Evolutionary conservation across 1,139 yeast genomes (phyloP).

Genomic region (Nakaseomyces glabratus): DNA sequence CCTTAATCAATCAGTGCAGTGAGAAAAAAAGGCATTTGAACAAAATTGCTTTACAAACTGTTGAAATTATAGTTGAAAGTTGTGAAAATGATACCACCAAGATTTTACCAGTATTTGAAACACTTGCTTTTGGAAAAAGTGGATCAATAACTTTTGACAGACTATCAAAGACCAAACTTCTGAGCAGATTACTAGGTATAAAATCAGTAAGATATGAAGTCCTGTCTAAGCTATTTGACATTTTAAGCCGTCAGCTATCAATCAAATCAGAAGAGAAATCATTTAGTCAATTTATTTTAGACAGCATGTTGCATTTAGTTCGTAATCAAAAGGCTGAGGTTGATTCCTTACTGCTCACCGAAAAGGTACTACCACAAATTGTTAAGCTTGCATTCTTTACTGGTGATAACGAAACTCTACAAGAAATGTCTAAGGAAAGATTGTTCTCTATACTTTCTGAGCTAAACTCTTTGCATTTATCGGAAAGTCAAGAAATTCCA

Average conservation of each 20-base stretch:
- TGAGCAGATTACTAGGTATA: conserved; percentile 41
- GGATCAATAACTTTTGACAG: conserved; percentile 72
- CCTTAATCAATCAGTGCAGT: conserved; percentile 68
- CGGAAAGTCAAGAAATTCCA: conserved; percentile 40
- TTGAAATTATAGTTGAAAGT: conserved; percentile 37
- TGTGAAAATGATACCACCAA: conserved; percentile 33
- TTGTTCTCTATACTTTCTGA: conserved; percentile 59
- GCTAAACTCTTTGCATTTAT: conserved; percentile 36
- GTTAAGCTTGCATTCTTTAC: conserved; percentile 51
- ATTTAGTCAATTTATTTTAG: conserved; percentile 51
- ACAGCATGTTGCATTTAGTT: conserved; percentile 50
- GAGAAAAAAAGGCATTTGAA: conserved; percentile 58
- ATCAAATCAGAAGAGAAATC: conserved; percentile 26
- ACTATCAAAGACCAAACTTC: conserved; percentile 64
- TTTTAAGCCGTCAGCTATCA: conserved; percentile 11
- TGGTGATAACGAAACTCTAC: conserved; percentile 13
- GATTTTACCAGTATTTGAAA: conserved; percentile 41
- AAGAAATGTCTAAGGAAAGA: conserved; percentile 45
- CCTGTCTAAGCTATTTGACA: conserved; percentile 27
- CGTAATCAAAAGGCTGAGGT: conserved; percentile 37
- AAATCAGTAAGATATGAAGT: conserved; percentile 19
- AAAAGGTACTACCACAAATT: conserved; percentile 43
- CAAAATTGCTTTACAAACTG: conserved; percentile 51
- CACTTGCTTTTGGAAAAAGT: conserved; percentile 40
- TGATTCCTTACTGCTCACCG: conserved; percentile 36